Percentiles rank a stretch among this genome's conserved stretches.
Evolutionary conservation across 2,329 filamentous ascomycete species (phyloP).

Genomic region (Thielaviopsis populi): DNA sequence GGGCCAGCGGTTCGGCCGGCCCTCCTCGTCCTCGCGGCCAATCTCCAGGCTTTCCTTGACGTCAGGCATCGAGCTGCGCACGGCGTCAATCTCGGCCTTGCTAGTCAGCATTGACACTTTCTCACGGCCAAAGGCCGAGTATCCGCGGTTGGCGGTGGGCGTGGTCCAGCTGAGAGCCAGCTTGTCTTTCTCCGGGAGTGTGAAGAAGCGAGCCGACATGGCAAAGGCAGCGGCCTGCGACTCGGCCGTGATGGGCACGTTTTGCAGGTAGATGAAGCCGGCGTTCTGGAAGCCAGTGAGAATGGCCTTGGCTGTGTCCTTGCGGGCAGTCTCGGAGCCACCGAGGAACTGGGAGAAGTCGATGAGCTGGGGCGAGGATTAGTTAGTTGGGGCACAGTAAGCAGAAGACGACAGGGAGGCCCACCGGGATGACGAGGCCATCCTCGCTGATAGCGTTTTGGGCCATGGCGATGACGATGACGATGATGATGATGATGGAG

Average conservation of each 20-base stretch:
- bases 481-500: no score
- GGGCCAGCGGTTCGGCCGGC: conserved; percentile 66
- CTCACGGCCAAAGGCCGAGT: conserved; percentile 53
- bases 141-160: conserved; percentile 58
- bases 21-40: conserved; percentile 42
- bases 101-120: conserved; percentile 49
- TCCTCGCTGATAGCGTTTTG: conserved; percentile 35
- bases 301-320: conserved; percentile 53
- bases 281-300: conserved; percentile 69
- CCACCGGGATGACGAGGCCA: conserved; percentile 40
- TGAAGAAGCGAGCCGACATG: conserved; percentile 57
- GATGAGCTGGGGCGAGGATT: conserved; percentile 42
- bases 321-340: conserved; percentile 44
- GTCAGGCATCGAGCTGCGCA: conserved; percentile 44
- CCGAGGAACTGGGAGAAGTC: conserved; percentile 61
- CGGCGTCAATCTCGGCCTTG: conserved; percentile 38
- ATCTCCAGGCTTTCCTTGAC: conserved; percentile 54
- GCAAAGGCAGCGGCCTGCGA: conserved; percentile 48
- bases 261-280: conserved; percentile 78
- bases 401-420: conserved; percentile 17
- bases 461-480: conserved; percentile 25
- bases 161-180: conserved; percentile 54
- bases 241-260: conserved; percentile 52
- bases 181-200: conserved; percentile 46
- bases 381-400: conserved; percentile 20